Evolutionary conservation across 805 yeast species (phyloP).

Genomic region (Saccharomycopsis javanensis): DNA sequence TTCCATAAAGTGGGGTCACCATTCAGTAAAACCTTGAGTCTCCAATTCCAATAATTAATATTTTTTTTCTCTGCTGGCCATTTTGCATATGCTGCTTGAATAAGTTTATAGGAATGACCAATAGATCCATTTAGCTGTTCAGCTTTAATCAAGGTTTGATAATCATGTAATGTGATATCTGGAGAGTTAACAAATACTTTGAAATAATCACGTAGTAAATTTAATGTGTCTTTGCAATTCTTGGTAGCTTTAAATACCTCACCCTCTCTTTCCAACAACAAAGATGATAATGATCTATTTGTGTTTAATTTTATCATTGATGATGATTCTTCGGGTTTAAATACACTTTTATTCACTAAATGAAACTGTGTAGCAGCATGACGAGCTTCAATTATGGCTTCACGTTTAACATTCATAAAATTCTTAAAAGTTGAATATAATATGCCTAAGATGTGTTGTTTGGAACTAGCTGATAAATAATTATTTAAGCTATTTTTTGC

Average conservation of each 20-base stretch:
- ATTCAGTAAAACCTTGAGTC: slow-evolving; percentile 8
- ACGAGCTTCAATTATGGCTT: background rate
- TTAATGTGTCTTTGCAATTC: background rate
- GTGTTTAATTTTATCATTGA: background rate
- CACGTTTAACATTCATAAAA: background rate
- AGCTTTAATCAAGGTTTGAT: background rate
- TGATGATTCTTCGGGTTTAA: background rate
- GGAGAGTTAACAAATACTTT: background rate
- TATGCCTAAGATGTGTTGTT: background rate
- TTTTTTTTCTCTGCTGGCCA: background rate
- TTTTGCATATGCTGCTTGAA: background rate
- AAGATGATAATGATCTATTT: background rate
- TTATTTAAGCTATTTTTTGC: background rate
- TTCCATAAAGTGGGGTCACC: slow-evolving; percentile 14
- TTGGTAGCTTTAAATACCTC: background rate
- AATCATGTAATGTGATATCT: slow-evolving; percentile 7
- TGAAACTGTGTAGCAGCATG: background rate
- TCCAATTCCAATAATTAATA: slow-evolving; percentile 14
- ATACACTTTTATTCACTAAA: background rate
- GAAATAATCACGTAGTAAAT: slow-evolving; percentile 8
- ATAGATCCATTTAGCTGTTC: slow-evolving; percentile 2
- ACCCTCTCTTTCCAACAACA: background rate
- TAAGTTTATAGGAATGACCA: background rate
- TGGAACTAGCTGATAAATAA: background rate
- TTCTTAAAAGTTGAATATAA: background rate